phyloP scores from a whole-genome alignment of 306 rosid genomes.

The Cucurbita moschata region DNA sequence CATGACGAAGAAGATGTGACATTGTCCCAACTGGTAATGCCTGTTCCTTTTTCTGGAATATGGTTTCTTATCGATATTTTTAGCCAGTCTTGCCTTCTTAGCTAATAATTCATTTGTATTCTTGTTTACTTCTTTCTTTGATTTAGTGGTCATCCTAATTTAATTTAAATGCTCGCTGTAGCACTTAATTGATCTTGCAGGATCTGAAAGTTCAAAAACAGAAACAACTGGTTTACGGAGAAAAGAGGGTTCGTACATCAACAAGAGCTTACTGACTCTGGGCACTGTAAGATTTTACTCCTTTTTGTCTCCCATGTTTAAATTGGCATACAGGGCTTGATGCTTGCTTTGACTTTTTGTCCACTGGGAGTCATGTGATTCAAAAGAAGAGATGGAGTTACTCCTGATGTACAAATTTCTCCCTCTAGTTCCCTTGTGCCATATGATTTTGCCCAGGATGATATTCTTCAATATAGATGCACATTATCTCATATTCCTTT shows the following conservation, averaged over 20 bases:
- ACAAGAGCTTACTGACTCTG: constrained; percentile 75
- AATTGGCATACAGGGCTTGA: not conserved
- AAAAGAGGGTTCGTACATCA: constrained; percentile 83
- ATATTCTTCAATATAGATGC: not conserved
- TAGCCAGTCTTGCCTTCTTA: constrained; percentile 6
- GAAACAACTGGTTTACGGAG: constrained; percentile 84
- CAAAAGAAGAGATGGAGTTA: not conserved
- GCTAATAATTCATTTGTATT: not conserved
- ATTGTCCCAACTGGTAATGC: constrained; percentile 64
- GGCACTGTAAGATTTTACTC: constrained; percentile 57
- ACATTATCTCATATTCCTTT: not conserved
- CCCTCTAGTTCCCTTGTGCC: not conserved
- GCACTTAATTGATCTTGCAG: constrained; percentile 95
- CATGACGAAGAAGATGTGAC: constrained; percentile 64
- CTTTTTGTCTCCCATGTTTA: not conserved
- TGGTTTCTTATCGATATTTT: not conserved
- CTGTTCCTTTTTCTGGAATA: not conserved
- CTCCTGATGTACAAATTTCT: not conserved
- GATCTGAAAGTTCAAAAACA: constrained; percentile 84
- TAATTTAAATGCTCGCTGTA: constrained; percentile 25
- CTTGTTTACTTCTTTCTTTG: not conserved
- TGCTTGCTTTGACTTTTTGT: not conserved
- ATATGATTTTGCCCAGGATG: not conserved
- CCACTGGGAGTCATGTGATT: not conserved
- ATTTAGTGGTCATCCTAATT: constrained; percentile 3